Percentiles rank a stretch among this genome's conserved stretches.
Conservation (phyloP, 1,284 basidiomycete genomes). For the Malassezia pachydermatis region DNA sequence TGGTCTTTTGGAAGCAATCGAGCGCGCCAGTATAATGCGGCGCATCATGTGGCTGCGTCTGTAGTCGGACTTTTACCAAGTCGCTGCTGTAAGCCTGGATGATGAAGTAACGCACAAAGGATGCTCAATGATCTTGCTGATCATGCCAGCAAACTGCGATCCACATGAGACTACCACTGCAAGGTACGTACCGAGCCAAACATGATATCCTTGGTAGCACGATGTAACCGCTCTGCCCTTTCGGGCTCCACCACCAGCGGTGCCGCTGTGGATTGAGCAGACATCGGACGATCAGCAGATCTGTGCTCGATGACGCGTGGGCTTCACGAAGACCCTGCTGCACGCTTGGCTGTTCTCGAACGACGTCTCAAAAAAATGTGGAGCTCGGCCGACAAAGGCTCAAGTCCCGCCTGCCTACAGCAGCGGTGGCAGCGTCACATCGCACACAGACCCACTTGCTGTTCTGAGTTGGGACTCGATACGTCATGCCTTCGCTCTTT, state of each 20-base stretch:
- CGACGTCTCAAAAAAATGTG: too few relatives aligned
- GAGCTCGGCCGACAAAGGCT: slow-evolving; percentile 4
- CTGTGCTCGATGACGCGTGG: too few relatives aligned
- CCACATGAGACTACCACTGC: neutral
- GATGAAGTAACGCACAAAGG: slow-evolving; percentile 25
- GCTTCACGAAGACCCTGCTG: too few relatives aligned
- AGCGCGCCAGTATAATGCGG: slow-evolving; percentile 34
- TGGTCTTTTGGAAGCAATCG: slow-evolving; percentile 40
- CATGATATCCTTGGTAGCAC: slow-evolving; percentile 39
- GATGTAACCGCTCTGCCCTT: slow-evolving; percentile 22
- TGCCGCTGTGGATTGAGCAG: neutral
- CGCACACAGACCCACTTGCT: too few relatives aligned
- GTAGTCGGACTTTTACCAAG: slow-evolving; percentile 44
- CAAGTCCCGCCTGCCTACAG: neutral
- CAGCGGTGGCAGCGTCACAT: neutral
- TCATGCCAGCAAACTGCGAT: slow-evolving; percentile 33
- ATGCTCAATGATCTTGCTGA: slow-evolving; percentile 44
- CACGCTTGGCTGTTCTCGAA: too few relatives aligned
- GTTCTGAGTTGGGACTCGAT: too few relatives aligned
- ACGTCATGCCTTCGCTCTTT: slow-evolving; percentile 5
- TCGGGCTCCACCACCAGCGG: neutral
- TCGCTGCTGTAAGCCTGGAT: slow-evolving; percentile 19
- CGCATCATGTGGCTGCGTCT: slow-evolving; percentile 36
- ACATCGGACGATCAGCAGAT: neutral
- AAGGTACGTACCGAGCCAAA: slow-evolving; percentile 30